These are phyloP conservation scores for Penicillium simplicissimum DNA, from an alignment of 495 filamentous ascomycete genomes.

Conservation along the genomic window DNA sequence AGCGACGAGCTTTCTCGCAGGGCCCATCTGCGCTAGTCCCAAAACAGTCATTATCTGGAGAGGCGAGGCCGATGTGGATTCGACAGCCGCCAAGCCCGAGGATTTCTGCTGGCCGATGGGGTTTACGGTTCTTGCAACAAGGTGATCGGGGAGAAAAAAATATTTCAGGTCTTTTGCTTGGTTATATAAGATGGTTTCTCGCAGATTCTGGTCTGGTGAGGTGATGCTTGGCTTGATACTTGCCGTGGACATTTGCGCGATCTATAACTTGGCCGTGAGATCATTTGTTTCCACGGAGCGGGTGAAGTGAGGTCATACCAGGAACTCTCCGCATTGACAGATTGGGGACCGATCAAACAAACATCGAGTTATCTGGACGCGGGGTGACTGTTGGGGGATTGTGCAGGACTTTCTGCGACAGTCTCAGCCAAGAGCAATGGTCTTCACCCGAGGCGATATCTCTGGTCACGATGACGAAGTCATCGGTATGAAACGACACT, in stretches of 20 bases:
- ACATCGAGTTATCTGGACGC: background rate
- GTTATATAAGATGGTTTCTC: background rate
- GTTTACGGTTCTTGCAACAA: background rate
- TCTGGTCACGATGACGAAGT: slow-evolving; percentile 23
- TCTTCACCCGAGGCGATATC: slow-evolving; percentile 31
- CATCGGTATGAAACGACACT: slow-evolving; percentile 15
- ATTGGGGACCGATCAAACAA: background rate
- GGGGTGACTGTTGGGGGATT: background rate
- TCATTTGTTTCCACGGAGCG: background rate
- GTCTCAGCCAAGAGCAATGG: slow-evolving; percentile 15
- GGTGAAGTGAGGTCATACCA: slow-evolving; percentile 21
- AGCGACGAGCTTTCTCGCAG: background rate
- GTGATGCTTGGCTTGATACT: background rate
- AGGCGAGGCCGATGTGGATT: slow-evolving; percentile 17
- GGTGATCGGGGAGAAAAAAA: background rate
- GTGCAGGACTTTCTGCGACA: background rate
- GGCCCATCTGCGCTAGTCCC: slow-evolving; percentile 25
- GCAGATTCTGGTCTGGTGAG: background rate
- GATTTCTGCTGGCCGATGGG: background rate
- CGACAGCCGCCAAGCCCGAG: slow-evolving; percentile 1
- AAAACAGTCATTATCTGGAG: slow-evolving; percentile 29
- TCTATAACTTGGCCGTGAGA: slow-evolving; percentile 7
- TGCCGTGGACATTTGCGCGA: background rate
- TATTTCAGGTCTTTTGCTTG: background rate
- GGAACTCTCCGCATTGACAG: background rate